phyloP scores from a whole-genome alignment of 495 filamentous ascomycete genomes.

The Penicillium turbatum region DNA sequence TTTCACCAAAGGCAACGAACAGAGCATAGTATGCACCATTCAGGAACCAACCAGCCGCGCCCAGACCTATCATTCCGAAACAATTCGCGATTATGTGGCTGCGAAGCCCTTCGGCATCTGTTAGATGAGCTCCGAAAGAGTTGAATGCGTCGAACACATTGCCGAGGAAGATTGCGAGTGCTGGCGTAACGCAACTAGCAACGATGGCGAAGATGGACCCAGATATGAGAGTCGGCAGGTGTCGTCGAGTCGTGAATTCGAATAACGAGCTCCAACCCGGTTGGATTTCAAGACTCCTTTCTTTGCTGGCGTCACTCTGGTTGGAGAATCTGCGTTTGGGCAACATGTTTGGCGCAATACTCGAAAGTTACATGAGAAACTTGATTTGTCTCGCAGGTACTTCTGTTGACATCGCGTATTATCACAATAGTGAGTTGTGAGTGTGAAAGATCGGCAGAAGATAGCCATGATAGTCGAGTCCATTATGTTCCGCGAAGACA shows the following conservation, averaged over 20 bases:
- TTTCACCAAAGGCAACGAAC: slow-evolving; percentile 76
- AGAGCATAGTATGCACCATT: slow-evolving; percentile 58
- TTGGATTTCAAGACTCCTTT: neutral
- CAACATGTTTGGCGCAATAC: neutral
- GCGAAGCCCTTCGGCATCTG: slow-evolving; percentile 48
- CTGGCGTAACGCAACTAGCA: slow-evolving; percentile 59
- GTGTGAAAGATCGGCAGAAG: neutral
- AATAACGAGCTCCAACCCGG: slow-evolving; percentile 58
- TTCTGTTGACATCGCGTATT: neutral
- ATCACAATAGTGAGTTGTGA: neutral
- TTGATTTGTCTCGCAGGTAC: neutral
- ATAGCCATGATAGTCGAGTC: neutral
- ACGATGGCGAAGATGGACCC: slow-evolving; percentile 55
- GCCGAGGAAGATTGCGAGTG: slow-evolving; percentile 68
- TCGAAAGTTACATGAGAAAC: neutral
- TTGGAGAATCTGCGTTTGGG: neutral
- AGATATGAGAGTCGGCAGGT: slow-evolving; percentile 50
- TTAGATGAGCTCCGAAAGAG: slow-evolving; percentile 54
- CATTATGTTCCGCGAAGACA: neutral
- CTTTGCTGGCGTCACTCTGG: neutral
- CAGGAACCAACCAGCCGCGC: slow-evolving; percentile 58
- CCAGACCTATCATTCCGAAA: slow-evolving; percentile 56
- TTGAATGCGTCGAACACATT: slow-evolving; percentile 69
- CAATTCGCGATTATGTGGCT: slow-evolving; percentile 54
- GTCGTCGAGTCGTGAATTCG: slow-evolving; percentile 61